Base-by-base conservation (phyloP, 2,329 filamentous ascomycete genomes). In the Didymella pomorum region DNA sequence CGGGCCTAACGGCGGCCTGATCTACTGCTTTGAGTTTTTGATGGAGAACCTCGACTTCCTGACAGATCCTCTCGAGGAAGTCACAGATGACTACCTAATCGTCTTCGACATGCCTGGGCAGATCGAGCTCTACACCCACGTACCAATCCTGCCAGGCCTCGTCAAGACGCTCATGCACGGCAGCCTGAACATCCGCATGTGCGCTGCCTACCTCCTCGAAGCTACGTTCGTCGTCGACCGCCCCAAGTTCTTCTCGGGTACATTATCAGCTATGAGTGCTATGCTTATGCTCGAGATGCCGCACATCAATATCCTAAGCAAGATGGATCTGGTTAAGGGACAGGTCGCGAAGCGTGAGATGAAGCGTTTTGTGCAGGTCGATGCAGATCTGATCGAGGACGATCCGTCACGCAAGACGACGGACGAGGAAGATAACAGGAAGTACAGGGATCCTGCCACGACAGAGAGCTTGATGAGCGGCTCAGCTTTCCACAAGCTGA, bases 281-380 rank as follows among this genome's bases (percentile, higher is more conserved):
- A 99, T 99, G 95, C 87, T 99, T 71, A 95, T 98, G 92, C 86
- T 99, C 63, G 95, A 98, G 79, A 87, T 98, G 64, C 95, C 95
- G 4, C 95, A 99, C 75, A 87, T 99, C 74, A 99, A 99, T 76
- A 90, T 99, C 60, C 81, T 99, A 55, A 96, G 90, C 74, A 99
- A 99, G 81, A 98, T 98, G 93, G 95, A 99, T 76, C 85, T 98
- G 61, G 88, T 98, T 66, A 95, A 95, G 76, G 92, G 91, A 37
- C 91, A 95, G 77, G 86, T 98, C 25, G 88, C 89, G 58, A 92
- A 92, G 78, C 90, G 90, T 76, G 93, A 98, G 68, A 76, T 99
- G 60, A 96, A 96, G 80, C 86, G 92, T 21, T 99, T 97, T 73
- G 81, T 96, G 56, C 92, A 94, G 52, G 93, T 95, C 0, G 94